A percentile compares a stretch with the other conserved stretches of the same genome.
These are phyloP conservation scores for Eimeria zaria DNA, from an alignment of 169 alveolate species.

Conservation along the genomic window DNA sequence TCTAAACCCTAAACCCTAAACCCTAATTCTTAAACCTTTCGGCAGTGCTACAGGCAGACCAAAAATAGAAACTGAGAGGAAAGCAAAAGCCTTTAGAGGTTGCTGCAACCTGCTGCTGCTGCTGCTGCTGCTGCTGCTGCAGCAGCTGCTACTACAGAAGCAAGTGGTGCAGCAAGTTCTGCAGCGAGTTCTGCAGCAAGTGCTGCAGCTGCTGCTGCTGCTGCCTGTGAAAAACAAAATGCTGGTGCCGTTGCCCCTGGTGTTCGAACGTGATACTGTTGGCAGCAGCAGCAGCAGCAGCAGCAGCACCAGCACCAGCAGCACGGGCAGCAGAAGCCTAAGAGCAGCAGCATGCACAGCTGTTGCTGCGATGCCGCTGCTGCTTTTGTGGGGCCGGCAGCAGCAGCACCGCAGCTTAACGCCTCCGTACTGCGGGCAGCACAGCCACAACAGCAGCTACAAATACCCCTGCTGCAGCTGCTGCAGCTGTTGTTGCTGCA, in stretches of 20 bases:
- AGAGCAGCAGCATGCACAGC: not conserved
- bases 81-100: not conserved
- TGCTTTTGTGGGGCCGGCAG: not conserved
- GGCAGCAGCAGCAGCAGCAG: not conserved
- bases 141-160: not conserved
- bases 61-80: not conserved
- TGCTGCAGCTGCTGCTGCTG: not conserved
- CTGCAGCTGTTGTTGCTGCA: not conserved
- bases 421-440: not conserved
- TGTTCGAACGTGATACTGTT: not conserved
- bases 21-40: not conserved
- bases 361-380: not conserved
- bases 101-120: slow-evolving; percentile 39
- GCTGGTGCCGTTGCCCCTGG: not conserved
- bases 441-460: not conserved
- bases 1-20: slow-evolving; percentile 12
- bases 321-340: not conserved
- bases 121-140: slow-evolving; percentile 43
- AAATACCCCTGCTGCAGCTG: not conserved
- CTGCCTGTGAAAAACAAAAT: not conserved
- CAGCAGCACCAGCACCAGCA: not conserved
- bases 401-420: not conserved
- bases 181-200: not conserved
- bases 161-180: not conserved
- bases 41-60: not conserved